Evolutionary conservation across 2,329 filamentous ascomycete species (phyloP).

Genomic region (Alternaria hordeiaustralica): DNA sequence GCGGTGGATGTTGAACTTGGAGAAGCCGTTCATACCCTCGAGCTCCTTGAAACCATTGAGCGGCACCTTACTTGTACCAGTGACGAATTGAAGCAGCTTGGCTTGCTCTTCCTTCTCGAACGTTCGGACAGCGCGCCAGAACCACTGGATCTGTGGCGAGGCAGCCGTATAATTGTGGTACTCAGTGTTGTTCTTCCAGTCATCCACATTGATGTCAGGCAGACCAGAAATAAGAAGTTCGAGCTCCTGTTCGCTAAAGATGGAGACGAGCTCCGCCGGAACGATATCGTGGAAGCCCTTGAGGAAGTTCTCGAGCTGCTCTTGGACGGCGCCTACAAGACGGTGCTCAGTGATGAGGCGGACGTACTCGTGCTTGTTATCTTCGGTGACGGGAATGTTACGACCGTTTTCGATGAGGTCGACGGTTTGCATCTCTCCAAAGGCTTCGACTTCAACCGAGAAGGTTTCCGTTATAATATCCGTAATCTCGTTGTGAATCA

Average conservation of each 20-base stretch:
- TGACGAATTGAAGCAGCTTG: conserved; percentile 97
- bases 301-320: conserved; percentile 92
- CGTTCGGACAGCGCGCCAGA: conserved; percentile 96
- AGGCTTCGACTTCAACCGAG: conserved; percentile 90
- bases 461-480: conserved; percentile 98
- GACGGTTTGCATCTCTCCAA: conserved; percentile 85
- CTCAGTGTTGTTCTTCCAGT: conserved; percentile 99
- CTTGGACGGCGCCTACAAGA: conserved; percentile 87
- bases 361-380: conserved; percentile 98
- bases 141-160: conserved; percentile 98
- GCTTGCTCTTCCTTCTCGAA: conserved; percentile 99
- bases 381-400: conserved; percentile 92
- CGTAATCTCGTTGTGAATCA: conserved; percentile 97
- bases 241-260: conserved; percentile 98
- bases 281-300: conserved; percentile 99
- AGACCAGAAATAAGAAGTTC: conserved; percentile 96
- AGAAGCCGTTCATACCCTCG: conserved; percentile 98
- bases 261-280: conserved; percentile 88
- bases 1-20: conserved; percentile 97
- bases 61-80: conserved; percentile 96
- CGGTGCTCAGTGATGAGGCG: conserved; percentile 93
- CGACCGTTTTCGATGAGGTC: conserved; percentile 88
- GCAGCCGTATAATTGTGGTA: conserved; percentile 97
- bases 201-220: conserved; percentile 95
- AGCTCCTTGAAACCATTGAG: conserved; percentile 99